These are phyloP conservation scores for Cladorrhinum sp. DNA, from an alignment of 2,329 filamentous ascomycete genomes.

Conservation along the genomic window DNA sequence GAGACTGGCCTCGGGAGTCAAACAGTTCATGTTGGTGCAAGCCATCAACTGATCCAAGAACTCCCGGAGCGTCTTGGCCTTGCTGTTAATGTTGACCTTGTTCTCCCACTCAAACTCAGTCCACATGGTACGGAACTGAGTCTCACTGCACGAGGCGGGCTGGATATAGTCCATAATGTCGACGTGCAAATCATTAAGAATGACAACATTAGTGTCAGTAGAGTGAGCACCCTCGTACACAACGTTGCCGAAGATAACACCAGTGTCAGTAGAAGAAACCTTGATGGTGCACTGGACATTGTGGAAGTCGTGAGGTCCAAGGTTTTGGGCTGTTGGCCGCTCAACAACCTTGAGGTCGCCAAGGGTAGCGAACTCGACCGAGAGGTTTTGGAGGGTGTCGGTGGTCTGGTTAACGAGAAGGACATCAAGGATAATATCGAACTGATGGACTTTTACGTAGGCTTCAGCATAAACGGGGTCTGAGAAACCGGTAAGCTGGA, in stretches of 20 bases:
- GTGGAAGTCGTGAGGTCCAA: constrained; percentile 93
- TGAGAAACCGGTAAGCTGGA: constrained; percentile 96
- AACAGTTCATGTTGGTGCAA: constrained; percentile 96
- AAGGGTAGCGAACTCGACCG: constrained; percentile 96
- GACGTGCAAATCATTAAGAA: constrained; percentile 95
- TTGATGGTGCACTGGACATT: constrained; percentile 99
- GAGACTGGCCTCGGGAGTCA: constrained; percentile 92
- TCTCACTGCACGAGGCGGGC: constrained; percentile 92
- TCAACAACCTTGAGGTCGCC: constrained; percentile 98
- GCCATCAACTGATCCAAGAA: constrained; percentile 96
- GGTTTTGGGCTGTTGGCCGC: constrained; percentile 90
- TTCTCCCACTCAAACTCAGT: constrained; percentile 99
- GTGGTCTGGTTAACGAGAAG: constrained; percentile 95
- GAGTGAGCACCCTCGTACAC: constrained; percentile 93
- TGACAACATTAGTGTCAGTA: constrained; percentile 93
- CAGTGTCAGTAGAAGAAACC: constrained; percentile 95
- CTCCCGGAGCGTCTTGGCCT: constrained; percentile 84
- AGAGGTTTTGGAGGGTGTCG: constrained; percentile 94
- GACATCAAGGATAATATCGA: constrained; percentile 96
- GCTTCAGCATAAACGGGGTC: constrained; percentile 98
- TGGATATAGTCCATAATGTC: constrained; percentile 99
- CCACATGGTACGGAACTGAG: constrained; percentile 99
- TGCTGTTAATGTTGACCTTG: constrained; percentile 99
- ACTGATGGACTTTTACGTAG: constrained; percentile 98
- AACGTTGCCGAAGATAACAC: constrained; percentile 98